A percentile compares a stretch with the other conserved stretches of the same genome.
Conservation (phyloP, 2,329 filamentous ascomycete species). For the Dothidotthia symphoricarpi region DNA sequence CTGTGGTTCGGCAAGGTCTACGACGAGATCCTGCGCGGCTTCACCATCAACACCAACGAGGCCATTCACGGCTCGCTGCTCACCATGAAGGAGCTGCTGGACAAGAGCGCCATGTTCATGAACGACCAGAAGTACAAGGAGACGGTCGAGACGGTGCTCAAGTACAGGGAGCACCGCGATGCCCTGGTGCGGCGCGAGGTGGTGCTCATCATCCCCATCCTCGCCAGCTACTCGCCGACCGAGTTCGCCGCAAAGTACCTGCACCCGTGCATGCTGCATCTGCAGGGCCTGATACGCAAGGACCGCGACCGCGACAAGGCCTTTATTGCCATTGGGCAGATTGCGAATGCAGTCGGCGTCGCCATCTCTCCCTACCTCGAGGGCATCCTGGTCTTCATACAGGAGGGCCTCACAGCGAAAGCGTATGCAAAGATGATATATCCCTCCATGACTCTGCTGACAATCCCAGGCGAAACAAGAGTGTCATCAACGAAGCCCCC, state of each 20-base stretch:
- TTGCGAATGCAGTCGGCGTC: conserved; percentile 93
- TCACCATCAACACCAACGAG: conserved; percentile 76
- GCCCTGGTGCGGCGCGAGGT: conserved; percentile 84
- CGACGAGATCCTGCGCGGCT: conserved; percentile 75
- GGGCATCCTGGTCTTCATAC: conserved; percentile 87
- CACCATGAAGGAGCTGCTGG: conserved; percentile 85
- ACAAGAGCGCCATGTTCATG: conserved; percentile 99
- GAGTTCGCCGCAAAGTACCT: conserved; percentile 87
- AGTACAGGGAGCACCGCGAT: conserved; percentile 91
- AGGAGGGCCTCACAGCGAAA: conserved; percentile 82
- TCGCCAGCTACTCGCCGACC: conserved; percentile 87
- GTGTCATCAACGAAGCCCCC: conserved; percentile 61
- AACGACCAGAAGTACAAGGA: conserved; percentile 83
- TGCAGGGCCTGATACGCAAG: conserved; percentile 90
- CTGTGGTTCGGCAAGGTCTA: conserved; percentile 91
- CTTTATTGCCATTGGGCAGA: conserved; percentile 92
- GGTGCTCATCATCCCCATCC: conserved; percentile 83
- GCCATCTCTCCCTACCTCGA: conserved; percentile 94
- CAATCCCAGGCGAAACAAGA: conserved; percentile 52
- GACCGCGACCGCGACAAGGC: conserved; percentile 88
- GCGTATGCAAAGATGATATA: conserved; percentile 49
- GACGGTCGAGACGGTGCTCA: conserved; percentile 87
- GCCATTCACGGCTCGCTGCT: conserved; percentile 91
- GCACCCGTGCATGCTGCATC: conserved; percentile 94
- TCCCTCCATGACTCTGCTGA: conserved; percentile 21